phyloP scores from a whole-genome alignment of 139 green algal species.

The Protoeuglena noctilucae region DNA sequence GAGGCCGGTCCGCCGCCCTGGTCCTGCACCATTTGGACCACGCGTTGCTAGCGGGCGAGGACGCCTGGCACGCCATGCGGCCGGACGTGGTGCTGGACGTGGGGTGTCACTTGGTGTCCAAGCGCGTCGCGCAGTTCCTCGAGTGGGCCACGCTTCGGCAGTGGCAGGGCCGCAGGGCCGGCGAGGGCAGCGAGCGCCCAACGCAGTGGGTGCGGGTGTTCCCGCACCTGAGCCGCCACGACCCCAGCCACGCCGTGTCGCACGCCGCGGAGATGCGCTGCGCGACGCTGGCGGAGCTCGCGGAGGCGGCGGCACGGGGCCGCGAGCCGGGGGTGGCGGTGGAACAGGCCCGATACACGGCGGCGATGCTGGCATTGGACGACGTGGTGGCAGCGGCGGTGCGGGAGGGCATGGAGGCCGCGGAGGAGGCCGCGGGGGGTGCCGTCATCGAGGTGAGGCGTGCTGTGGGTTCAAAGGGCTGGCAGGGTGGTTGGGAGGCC shows the following conservation, averaged over 20 bases:
- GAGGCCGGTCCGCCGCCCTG: background rate
- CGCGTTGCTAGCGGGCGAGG: slow-evolving; percentile 12
- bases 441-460: slow-evolving; percentile 3
- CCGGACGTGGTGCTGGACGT: slow-evolving; percentile 72
- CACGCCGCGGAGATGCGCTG: no score
- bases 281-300: slow-evolving; percentile 21
- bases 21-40: slow-evolving; percentile 18
- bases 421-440: slow-evolving; percentile 8
- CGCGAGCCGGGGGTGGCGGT: no score
- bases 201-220: slow-evolving; percentile 29
- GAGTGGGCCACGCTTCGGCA: slow-evolving; percentile 29
- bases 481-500: no score
- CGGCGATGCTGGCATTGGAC: slow-evolving; percentile 26
- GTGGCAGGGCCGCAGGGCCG: slow-evolving; percentile 2
- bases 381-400: slow-evolving; percentile 18
- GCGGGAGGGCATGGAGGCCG: slow-evolving; percentile 11
- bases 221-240: slow-evolving; percentile 31
- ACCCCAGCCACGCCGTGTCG: slow-evolving; percentile 52
- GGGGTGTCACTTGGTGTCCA: slow-evolving; percentile 62
- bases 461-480: no score
- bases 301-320: slow-evolving; percentile 3
- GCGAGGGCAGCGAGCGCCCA: background rate
- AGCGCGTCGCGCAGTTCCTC: slow-evolving; percentile 66
- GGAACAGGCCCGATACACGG: no score
- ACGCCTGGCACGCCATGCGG: slow-evolving; percentile 32